Conservation (phyloP, 2,329 filamentous ascomycete genomes). For the Colletotrichum plurivorum region DNA sequence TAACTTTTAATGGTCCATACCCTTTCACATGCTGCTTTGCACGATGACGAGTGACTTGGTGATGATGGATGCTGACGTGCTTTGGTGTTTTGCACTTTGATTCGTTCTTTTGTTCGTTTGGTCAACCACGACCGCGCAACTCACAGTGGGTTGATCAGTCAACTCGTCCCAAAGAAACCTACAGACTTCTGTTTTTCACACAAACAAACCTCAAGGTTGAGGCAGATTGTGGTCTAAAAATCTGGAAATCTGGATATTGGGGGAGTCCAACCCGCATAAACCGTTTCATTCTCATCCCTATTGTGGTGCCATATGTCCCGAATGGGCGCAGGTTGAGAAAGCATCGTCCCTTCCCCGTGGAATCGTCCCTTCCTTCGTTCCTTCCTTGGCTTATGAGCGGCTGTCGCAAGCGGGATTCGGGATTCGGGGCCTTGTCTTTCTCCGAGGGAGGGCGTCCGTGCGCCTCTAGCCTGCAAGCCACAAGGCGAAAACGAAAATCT, state of each 20-base stretch:
- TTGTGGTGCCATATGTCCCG: neutral
- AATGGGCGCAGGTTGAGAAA: neutral
- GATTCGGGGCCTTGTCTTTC: neutral
- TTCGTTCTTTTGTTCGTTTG: too few species aligned
- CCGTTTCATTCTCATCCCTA: constrained; percentile 17
- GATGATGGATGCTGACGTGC: neutral
- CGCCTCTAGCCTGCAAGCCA: neutral
- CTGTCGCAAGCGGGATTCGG: constrained; percentile 12
- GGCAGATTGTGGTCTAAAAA: too few species aligned
- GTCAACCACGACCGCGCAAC: too few species aligned
- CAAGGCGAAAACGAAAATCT: neutral
- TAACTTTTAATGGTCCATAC: constrained; percentile 32
- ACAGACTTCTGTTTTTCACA: too few species aligned
- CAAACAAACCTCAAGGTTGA: too few species aligned
- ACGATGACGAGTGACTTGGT: neutral
- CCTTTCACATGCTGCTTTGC: neutral
- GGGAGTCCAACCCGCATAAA: neutral
- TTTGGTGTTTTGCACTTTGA: too few species aligned
- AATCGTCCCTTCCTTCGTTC: too few species aligned
- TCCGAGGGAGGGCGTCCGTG: neutral
- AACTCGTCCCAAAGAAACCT: too few species aligned
- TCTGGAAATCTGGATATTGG: neutral
- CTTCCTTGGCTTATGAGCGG: neutral
- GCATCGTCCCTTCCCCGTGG: neutral
- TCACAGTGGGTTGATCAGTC: too few species aligned